Evolutionary conservation across 73 alveolate genomes (phyloP).

Genomic region (Stentor roeselii): DNA sequence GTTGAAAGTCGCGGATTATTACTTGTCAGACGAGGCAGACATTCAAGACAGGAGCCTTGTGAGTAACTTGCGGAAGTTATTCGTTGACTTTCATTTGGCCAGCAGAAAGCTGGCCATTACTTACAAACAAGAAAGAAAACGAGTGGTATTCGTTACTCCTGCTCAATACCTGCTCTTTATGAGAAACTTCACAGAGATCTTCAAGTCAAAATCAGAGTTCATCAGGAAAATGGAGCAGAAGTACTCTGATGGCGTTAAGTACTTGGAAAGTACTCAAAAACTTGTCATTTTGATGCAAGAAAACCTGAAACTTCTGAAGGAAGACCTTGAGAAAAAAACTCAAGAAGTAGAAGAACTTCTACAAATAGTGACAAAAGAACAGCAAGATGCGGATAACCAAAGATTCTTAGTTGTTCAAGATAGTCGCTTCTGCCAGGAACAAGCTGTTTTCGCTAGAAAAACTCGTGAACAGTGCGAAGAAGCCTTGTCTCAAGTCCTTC

Average conservation of each 20-base stretch:
- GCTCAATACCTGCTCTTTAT: conserved; percentile 53
- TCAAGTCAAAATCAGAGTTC: conserved; percentile 28
- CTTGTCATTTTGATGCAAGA: conserved; percentile 83
- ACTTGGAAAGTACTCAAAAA: conserved; percentile 78
- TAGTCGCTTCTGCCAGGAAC: conserved; percentile 76
- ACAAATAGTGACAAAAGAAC: conserved; percentile 77
- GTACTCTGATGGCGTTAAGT: conserved; percentile 84
- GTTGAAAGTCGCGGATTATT: conserved; percentile 53
- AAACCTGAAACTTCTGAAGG: conserved; percentile 83
- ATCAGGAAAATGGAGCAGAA: conserved; percentile 67
- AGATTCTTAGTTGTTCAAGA: conserved; percentile 76
- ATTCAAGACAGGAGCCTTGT: not conserved
- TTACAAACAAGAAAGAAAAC: conserved; percentile 38
- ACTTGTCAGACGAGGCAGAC: conserved; percentile 32
- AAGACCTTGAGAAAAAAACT: conserved; percentile 84
- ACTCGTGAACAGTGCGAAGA: conserved; percentile 85
- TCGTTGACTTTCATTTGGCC: conserved; percentile 79
- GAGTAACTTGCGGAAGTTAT: conserved; percentile 61
- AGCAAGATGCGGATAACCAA: conserved; percentile 83
- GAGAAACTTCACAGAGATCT: conserved; percentile 58
- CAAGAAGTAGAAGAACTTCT: conserved; percentile 84
- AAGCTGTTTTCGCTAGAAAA: conserved; percentile 79
- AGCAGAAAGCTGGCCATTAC: conserved; percentile 35
- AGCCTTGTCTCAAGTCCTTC: conserved; percentile 83
- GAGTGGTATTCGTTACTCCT: conserved; percentile 53